Percentiles rank a stretch among this genome's conserved stretches.
Evolutionary conservation across 176 grass and related monocot genomes (phyloP).

Genomic region (Panicum miliaceum): DNA sequence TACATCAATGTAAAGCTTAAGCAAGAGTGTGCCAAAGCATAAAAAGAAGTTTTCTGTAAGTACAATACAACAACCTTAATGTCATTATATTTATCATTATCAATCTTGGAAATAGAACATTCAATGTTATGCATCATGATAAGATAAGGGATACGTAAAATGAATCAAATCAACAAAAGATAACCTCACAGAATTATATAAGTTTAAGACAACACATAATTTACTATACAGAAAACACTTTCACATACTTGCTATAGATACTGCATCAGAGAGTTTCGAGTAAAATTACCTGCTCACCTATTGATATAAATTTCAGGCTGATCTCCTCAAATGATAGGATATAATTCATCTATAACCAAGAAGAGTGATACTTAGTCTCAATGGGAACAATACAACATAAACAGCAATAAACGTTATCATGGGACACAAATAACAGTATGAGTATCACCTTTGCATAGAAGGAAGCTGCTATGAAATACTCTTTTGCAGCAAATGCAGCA

Average conservation of each 20-base stretch:
- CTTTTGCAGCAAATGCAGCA: slow-evolving; percentile 85
- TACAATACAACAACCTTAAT: slow-evolving; percentile 30
- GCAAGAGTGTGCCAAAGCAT: slow-evolving; percentile 20
- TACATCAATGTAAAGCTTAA: slow-evolving; percentile 8
- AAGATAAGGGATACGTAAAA: slow-evolving; percentile 9
- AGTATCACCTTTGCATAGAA: slow-evolving; percentile 89
- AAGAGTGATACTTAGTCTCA: slow-evolving; percentile 30
- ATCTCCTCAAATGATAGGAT: slow-evolving; percentile 94
- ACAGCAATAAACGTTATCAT: not conserved
- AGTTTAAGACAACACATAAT: slow-evolving; percentile 12
- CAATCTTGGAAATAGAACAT: slow-evolving; percentile 28
- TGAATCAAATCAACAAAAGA: slow-evolving; percentile 35
- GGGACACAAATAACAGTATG: slow-evolving; percentile 26
- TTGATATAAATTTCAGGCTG: slow-evolving; percentile 91
- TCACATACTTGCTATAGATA: slow-evolving; percentile 32
- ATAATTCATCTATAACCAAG: slow-evolving; percentile 83
- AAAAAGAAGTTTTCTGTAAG: not conserved
- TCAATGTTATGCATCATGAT: not conserved
- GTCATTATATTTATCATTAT: slow-evolving; percentile 30
- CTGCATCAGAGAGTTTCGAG: slow-evolving; percentile 41
- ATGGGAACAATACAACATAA: slow-evolving; percentile 26
- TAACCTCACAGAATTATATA: slow-evolving; percentile 23
- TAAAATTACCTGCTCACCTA: slow-evolving; percentile 82
- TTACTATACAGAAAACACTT: slow-evolving; percentile 21
- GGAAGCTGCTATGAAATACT: slow-evolving; percentile 90